Conservation (phyloP, 2,329 filamentous ascomycete species). For the Trichoderma sp. region DNA sequence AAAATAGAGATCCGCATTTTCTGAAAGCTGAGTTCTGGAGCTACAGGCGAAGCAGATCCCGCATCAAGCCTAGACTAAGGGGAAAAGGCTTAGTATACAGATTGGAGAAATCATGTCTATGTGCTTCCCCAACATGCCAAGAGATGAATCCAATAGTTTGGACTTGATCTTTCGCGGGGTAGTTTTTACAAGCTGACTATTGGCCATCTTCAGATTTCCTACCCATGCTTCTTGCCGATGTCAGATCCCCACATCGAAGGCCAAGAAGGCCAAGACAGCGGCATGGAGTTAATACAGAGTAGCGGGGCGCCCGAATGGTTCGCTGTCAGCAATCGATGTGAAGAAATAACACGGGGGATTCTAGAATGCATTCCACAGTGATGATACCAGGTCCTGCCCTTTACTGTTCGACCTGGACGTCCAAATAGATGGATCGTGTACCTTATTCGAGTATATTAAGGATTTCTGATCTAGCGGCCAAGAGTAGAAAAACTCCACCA, state of each 20-base stretch:
- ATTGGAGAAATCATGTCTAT: not conserved
- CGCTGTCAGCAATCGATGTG: not conserved
- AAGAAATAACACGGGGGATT: not conserved
- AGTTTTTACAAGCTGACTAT: not conserved
- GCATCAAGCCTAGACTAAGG: not conserved
- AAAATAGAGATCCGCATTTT: not conserved
- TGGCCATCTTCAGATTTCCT: not conserved
- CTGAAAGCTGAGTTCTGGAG: not conserved
- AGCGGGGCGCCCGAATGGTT: not conserved
- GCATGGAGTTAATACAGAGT: not conserved
- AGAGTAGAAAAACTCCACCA: not conserved
- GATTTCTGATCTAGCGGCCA: not conserved
- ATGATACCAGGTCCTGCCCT: not conserved
- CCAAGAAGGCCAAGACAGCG: too few species aligned
- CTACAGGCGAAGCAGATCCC: not conserved
- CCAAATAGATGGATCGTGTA: not conserved
- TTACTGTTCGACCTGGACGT: not conserved
- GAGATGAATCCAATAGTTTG: not conserved
- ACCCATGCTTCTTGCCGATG: not conserved
- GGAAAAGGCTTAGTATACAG: not conserved
- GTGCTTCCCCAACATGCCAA: not conserved
- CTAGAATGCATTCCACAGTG: not conserved
- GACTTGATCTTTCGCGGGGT: not conserved
- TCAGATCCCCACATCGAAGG: too few species aligned
- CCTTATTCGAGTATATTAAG: not conserved